Base-by-base conservation (phyloP, 352 stramenopile species). In the Phytophthora sp. region DNA sequence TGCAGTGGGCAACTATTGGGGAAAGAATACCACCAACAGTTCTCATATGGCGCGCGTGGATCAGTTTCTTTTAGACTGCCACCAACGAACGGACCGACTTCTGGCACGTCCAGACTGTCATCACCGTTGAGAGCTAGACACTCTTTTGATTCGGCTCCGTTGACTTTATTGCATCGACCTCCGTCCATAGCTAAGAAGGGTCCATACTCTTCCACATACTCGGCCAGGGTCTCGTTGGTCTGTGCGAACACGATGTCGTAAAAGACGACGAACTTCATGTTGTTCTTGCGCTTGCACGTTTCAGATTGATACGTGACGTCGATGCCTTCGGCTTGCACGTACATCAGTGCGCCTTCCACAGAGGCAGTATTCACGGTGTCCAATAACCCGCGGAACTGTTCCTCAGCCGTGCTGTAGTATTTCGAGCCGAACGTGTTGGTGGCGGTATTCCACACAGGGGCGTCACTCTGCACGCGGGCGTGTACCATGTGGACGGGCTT, bases 281-380 rank as follows among this genome's bases (percentile, higher is more conserved):
- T 63, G 64, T 86, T 91, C 66, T 93, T 93, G 51, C 85, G 81
- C 36, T 60, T 36, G 63, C 85, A 93, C 13, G 57, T 69, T 9
- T 76, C 44, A 1, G 60, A 47, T 2, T 38, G 39, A 46, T 65
- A 29, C 42, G 62, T 26, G 36, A 79, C 56, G 66, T 90, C 76
- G 58, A 95, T 95, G 29, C 84, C 76, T 57, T 95, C 86, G 6
- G 84, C 82, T 67, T 93, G 84, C 0, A 93, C 83, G 57, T 89
- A 95, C 81, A 88, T 91, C 46, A 95, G 71, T 20, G 84, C 77
- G 7, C 86, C 86, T 57, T 95, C 86, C 3, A 95, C 82, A 4
- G 60, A 84, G 18, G 87, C 87, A 3, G 72, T 89, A 67, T 95
- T 95, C 50, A 92, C 80, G 6, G 81, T 86, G 58, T 95, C 87